Base-by-base conservation (phyloP, 2,329 filamentous ascomycete species). In the Purpureocillium takamizusanense region DNA sequence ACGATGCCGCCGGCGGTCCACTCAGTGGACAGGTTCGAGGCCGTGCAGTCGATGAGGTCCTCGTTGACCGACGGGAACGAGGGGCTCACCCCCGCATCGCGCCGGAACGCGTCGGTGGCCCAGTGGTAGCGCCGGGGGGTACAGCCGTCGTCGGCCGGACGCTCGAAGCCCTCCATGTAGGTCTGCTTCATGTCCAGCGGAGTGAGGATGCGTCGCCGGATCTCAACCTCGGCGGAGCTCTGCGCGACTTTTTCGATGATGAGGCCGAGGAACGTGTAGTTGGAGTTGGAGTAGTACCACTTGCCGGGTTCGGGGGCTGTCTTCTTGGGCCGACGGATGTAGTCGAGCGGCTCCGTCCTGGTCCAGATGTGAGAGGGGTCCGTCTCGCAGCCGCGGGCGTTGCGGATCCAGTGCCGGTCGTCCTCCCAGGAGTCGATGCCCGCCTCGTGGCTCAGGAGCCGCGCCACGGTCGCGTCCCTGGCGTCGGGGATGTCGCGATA, bases 351-450 rank as follows among this genome's bases (percentile, higher is more conserved):
- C 27, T 46, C 43, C n/a, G 35, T 33, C 29, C 42, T 46, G 32
- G 18, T 35, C 41, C 43, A 44, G 27, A 35, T 21, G 28, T 44
- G 42, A 4, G 30, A 18, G 4, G 43, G 43, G 28, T 42, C 28
- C 14, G 41, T 12, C 25, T 40, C 12, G 25, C 30, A 37, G n/a
- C 41, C 43, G 31, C 43, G 41, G 29, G 38, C 42, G 11, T 39
- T 34, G 10, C 31, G 32, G 9, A 46, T 37, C 39, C 43, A 46
- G 7, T 7, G 23, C 17, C 36, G 39, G 9, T 46, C 43, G 21
- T 46, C 43, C 32, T 46, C 43, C 41, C 41, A 46, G 25, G 39
- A 43, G 28, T 40, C 43, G 12, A 46, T 44, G 16, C 43, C 43
- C 4, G 43, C 37, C 11, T 32, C n/a, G 28, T 46, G 41, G 14